Conservation (phyloP, 2,329 filamentous ascomycete species). For the Cadophora sp. region DNA sequence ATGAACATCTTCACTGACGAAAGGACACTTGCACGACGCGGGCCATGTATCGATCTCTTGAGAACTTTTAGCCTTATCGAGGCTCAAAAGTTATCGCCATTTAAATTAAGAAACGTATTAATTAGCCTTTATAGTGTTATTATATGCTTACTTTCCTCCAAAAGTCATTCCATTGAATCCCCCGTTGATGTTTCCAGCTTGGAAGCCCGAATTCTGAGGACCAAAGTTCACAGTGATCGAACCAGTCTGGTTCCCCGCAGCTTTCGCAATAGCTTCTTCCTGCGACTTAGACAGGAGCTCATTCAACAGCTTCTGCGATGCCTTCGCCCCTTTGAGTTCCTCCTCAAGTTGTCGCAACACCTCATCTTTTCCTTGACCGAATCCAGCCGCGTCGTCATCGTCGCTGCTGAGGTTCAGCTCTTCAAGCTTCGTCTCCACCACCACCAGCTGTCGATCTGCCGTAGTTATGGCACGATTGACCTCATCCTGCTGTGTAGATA, state of each 20-base stretch:
- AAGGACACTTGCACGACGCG: background rate
- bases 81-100: background rate
- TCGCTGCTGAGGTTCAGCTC: slow-evolving; percentile 39
- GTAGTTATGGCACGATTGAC: slow-evolving; percentile 40
- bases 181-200: slow-evolving; percentile 35
- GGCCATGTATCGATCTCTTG: background rate
- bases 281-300: slow-evolving; percentile 36
- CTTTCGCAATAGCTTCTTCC: slow-evolving; percentile 38
- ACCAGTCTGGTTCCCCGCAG: slow-evolving; percentile 28
- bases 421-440: slow-evolving; percentile 41
- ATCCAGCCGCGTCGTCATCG: slow-evolving; percentile 29
- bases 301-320: slow-evolving; percentile 36
- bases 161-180: slow-evolving; percentile 35
- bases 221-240: slow-evolving; percentile 36
- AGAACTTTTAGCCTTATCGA: background rate
- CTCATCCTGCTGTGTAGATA: slow-evolving; percentile 42
- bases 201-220: slow-evolving; percentile 34
- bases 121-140: background rate
- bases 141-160: slow-evolving; percentile 30
- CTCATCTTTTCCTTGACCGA: slow-evolving; percentile 30
- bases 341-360: slow-evolving; percentile 37
- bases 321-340: slow-evolving; percentile 33
- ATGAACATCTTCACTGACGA: background rate
- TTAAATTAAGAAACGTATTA: background rate
- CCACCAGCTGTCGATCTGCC: slow-evolving; percentile 37